These are phyloP conservation scores for Trichosporon ovoides DNA, from an alignment of 1,284 basidiomycete species.

Conservation along the genomic window DNA sequence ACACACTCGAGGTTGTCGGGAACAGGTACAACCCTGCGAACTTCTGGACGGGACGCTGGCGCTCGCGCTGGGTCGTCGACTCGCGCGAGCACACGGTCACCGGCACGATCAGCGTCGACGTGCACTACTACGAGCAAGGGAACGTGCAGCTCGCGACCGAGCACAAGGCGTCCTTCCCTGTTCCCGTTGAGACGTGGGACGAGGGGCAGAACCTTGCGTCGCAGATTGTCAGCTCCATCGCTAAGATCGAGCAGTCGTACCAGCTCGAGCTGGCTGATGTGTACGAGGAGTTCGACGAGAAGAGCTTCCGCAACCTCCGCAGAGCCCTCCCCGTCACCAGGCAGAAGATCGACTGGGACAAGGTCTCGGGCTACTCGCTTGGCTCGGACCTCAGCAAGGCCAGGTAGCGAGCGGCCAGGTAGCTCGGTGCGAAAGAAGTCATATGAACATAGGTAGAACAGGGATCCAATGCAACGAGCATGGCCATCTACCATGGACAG, in stretches of 20 bases:
- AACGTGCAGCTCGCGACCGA: conserved; percentile 83
- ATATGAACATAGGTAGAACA: background rate
- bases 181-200: conserved; percentile 55
- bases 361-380: conserved; percentile 76
- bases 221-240: conserved; percentile 63
- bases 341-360: conserved; percentile 91
- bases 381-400: conserved; percentile 66
- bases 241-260: conserved; percentile 73
- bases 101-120: conserved; percentile 68
- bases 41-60: conserved; percentile 91
- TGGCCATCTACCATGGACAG: too few relatives aligned
- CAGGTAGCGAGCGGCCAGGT: background rate
- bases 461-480: too few relatives aligned
- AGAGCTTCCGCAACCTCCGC: conserved; percentile 77
- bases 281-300: conserved; percentile 80
- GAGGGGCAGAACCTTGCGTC: conserved; percentile 55
- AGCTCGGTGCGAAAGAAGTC: background rate
- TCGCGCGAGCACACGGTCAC: conserved; percentile 36
- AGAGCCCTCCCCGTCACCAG: conserved; percentile 84
- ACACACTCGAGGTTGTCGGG: conserved; percentile 74
- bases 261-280: conserved; percentile 70
- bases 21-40: conserved; percentile 90
- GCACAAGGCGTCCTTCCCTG: conserved; percentile 60
- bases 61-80: conserved; percentile 54
- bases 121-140: conserved; percentile 95